These are phyloP conservation scores for Rubroboletus satanas DNA, from an alignment of 768 basidiomycete genomes.

Conservation along the genomic window DNA sequence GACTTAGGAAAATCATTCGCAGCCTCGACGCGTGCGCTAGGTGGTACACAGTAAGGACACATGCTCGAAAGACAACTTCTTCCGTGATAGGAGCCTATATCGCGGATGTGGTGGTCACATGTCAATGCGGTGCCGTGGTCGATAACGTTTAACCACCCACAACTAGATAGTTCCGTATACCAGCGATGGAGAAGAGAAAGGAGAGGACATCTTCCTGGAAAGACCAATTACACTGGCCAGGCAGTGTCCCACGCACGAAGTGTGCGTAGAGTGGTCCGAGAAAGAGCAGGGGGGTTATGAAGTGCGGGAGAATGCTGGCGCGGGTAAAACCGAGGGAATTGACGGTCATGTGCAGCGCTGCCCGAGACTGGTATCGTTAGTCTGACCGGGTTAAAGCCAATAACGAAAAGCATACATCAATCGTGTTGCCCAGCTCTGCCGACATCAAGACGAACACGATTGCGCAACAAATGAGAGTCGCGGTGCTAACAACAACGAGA, in stretches of 20 bases:
- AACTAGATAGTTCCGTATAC: constrained; percentile 65
- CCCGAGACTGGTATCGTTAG: constrained; percentile 15
- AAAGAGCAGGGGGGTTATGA: constrained; percentile 72
- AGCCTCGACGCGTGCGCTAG: constrained; percentile 53
- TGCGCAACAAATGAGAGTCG: constrained; percentile 56
- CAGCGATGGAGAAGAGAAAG: constrained; percentile 49
- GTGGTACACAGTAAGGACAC: constrained; percentile 70
- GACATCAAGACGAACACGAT: constrained; percentile 46
- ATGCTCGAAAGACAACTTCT: constrained; percentile 87
- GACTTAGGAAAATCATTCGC: constrained; percentile 74
- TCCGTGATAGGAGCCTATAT: constrained; percentile 84
- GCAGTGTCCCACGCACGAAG: constrained; percentile 45
- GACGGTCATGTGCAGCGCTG: constrained; percentile 31
- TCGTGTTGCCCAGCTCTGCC: constrained; percentile 16
- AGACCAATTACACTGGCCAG: constrained; percentile 51
- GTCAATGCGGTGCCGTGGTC: background rate
- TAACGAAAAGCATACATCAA: constrained; percentile 9
- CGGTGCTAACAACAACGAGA: constrained; percentile 59
- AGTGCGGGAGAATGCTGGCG: constrained; percentile 41
- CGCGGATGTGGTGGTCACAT: background rate
- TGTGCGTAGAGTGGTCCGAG: constrained; percentile 69
- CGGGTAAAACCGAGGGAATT: constrained; percentile 40
- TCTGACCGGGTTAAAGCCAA: background rate
- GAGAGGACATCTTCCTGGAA: constrained; percentile 38
- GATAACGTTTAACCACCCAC: constrained; percentile 29